Base-by-base conservation (phyloP, 257 asterid species). In the Mentha longifolia region DNA sequence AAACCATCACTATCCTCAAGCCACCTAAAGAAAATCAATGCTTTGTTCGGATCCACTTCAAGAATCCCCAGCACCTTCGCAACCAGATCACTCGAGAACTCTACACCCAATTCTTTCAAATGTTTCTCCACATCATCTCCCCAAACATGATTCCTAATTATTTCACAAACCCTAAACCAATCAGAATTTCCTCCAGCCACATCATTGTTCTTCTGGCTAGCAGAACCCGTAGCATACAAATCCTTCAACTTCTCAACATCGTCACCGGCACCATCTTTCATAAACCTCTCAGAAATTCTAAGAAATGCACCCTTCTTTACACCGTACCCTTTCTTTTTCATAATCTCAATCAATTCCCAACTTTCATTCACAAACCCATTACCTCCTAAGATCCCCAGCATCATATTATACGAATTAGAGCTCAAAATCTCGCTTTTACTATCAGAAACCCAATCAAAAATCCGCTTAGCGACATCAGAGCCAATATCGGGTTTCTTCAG, bases 1-100 rank as follows among this genome's bases (percentile, higher is more conserved):
- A 84, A 83, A 16, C 74, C 50, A 74, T 86, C 85, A 72, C 89
- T 85, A 80, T 91, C 98, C 86, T 89, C 86, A 50, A 89, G 75
- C 98, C 98, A 93, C 75, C 91, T 89, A 71, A 93, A 90, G 87
- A 89, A 85, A 72, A 90, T 89, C 76, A 89, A 73, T 31, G 87
- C 88, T 74, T 88, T 90, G 59, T 83, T 88, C 16, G 75, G 82
- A 61, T 89, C 94, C 61, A 39, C 20, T 70, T 79, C 84, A 57
- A 87, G 80, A 80, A 63, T 82, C 33, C 57, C 86, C 71, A 93
- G 72, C 68, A 87, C 89, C 68, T 49, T 67, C 3, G 82, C 57
- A 49, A 91, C 88, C 80, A 91, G 67, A 72, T 84, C 85, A 66
- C 88, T 77, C 0, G 94, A 77, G 70, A 79, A 87, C 82, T 82